Base-by-base conservation (phyloP, 2,329 filamentous ascomycete genomes). In the Aureobasidium sp. region DNA sequence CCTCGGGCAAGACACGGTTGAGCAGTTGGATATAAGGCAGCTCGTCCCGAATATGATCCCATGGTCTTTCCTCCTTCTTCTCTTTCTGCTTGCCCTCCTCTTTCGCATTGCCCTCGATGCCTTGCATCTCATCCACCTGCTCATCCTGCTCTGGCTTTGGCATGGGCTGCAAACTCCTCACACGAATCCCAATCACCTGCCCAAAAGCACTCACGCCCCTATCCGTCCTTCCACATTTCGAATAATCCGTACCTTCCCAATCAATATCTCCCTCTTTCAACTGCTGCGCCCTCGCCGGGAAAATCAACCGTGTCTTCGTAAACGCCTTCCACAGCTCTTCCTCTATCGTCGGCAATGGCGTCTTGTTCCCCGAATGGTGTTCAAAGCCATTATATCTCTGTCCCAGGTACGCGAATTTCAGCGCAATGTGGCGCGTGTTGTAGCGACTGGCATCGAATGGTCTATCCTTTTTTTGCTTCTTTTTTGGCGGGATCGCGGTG, bases 201-300 rank as follows among this genome's bases (percentile, higher is more conserved):
- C 93, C 93, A 72, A 98, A 98, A 3, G 93, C 90, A 69, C 90
- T 96, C 30, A 98, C 93, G 11, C 93, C 93, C 51, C 83, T 79
- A 67, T 98, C 93, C 16, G 93, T 98, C 58, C 93, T 79, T 2
- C 93, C 93, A 64, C 91, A 96, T 69, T 98, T 98, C 30, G 87
- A 90, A 69, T 97, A 98, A 57, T 95, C 87, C 68, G 83, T 90
- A 6, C 84, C 84, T 29, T 87, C 82, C 79, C 89, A 95, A 68
- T 88, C 85, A 22, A 96, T 70, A 30, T 71, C 68, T 8, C 80
- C 75, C 16, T 72, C 70, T 48, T 38, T 62, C 41, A 59, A 56
- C 16, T 64, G 60, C 2, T 56, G 60, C 49, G 62, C 60, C 8
- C 61, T 59, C 10, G 79, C 72, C 14, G 89, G 87, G 57, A 86